Base-by-base conservation (phyloP, 805 yeast genomes). In the Candida palmyrensis region DNA sequence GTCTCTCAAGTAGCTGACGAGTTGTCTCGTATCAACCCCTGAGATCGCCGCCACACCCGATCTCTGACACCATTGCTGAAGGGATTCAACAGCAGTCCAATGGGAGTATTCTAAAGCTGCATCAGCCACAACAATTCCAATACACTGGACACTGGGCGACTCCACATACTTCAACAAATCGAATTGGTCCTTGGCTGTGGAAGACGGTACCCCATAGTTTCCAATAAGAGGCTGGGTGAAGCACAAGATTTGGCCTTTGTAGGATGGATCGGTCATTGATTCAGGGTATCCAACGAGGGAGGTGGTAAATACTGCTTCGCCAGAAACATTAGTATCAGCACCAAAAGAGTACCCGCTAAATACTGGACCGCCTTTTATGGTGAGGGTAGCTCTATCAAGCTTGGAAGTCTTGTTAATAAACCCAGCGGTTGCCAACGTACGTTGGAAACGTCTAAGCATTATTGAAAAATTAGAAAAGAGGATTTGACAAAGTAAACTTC, bases 201-300 rank as follows among this genome's bases (percentile, higher is more conserved):
- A 78, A 1, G 92, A 81, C 17, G 99, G 99, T 21, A 92, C 98
- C 62, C 98, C 98, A 62, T 92, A 92, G 63, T 92, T 92, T 45
- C 99, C 99, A 51, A 92, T 87, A 54, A 92, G 72, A 15, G 98
- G 98, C 62, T 88, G 97, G 6, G 98, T 92, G 66, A 92, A 86
- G 40, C 92, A 95, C 45, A 92, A 76, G 47, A 92, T 92, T 68
- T 92, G 99, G 32, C 98, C 99, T 49, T 79, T 81, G 62, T 92
- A 92, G 5, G 97, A 88, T 24, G 99, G 99, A 61, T 92, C 98
- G 15, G 98, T 92, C 94, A 92, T 88, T 6, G 96, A 85, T 62
- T 92, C 98, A 12, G 98, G 97, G 62, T 92, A 92, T 13, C 98
- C 99, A 9, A 92, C 98, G 59, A 94, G 72, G 6, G 97, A 92